Conservation (phyloP, 139 green algal genomes). For the Auxenochlorella pyrenoidosa region DNA sequence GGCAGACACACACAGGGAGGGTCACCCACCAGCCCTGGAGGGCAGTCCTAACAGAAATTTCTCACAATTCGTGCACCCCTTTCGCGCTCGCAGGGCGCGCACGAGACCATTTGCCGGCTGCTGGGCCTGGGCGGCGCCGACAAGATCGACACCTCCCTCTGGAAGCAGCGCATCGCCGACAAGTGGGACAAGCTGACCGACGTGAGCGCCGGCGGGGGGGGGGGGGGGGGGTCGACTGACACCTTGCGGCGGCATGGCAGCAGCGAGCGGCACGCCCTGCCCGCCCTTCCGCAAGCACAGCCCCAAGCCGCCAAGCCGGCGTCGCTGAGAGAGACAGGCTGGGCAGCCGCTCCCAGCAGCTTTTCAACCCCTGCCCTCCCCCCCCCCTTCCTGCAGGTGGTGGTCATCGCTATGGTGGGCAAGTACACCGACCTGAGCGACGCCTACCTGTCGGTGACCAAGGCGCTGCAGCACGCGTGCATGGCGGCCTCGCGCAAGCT, state of each 20-base stretch:
- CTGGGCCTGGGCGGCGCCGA: conserved; percentile 68
- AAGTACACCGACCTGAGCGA: conserved; percentile 98
- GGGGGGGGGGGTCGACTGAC: background rate
- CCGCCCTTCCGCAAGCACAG: no score
- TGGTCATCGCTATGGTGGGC: conserved; percentile 94
- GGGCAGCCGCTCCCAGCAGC: background rate
- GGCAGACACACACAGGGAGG: no score
- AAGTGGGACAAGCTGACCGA: conserved; percentile 77
- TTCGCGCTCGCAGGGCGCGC: conserved; percentile 64
- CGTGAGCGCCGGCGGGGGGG: background rate
- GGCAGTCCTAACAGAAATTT: no score
- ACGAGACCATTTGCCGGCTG: conserved; percentile 77
- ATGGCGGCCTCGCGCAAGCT: conserved; percentile 89
- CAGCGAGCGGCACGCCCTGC: no score
- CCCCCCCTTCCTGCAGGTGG: conserved; percentile 9
- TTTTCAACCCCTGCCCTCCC: background rate
- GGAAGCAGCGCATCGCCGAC: conserved; percentile 79
- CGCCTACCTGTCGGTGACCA: conserved; percentile 96
- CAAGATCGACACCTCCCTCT: conserved; percentile 73
- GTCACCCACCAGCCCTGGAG: no score
- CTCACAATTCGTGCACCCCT: conserved; percentile 43
- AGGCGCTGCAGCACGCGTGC: conserved; percentile 97
- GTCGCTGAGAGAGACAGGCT: background rate
- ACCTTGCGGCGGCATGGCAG: no score
- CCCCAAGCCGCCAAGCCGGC: no score